Percentiles rank a stretch among this genome's conserved stretches.
Conservation (phyloP, 179 eudicot species). For the Pouteria campechiana region DNA sequence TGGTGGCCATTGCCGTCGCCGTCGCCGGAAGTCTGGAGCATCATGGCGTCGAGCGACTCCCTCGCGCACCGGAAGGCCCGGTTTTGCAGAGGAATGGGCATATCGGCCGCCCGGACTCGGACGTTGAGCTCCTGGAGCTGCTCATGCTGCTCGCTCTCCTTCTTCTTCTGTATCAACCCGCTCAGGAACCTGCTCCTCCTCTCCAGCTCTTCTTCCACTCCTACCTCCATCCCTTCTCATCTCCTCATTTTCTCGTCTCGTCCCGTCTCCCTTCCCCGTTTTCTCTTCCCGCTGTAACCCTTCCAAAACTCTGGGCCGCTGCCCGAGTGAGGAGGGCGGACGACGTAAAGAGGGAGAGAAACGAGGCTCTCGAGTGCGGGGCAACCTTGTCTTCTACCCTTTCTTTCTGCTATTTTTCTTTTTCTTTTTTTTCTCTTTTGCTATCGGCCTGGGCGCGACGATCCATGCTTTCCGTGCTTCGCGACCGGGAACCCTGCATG, state of each 20-base stretch:
- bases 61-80: constrained; percentile 63
- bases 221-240: constrained; percentile 39
- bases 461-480: no score
- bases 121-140: constrained; percentile 39
- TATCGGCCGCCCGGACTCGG: constrained; percentile 64
- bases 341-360: no score
- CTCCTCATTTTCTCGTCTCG: neutral
- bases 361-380: no score
- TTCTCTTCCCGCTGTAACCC: neutral
- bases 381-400: no score
- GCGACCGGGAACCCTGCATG: no score
- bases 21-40: no score
- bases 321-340: no score
- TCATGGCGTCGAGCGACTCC: constrained; percentile 45
- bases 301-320: no score
- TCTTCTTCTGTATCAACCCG: constrained; percentile 68
- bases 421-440: no score
- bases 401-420: no score
- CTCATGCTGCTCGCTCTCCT: constrained; percentile 33
- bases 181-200: constrained; percentile 78
- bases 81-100: constrained; percentile 54
- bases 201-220: constrained; percentile 63
- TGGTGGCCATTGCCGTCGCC: no score
- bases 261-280: neutral
- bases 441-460: no score